A percentile compares a stretch with the other conserved stretches of the same genome.
These are phyloP conservation scores for Stagonosporopsis rhizophila DNA, from an alignment of 2,329 filamentous ascomycete genomes.

Conservation along the genomic window DNA sequence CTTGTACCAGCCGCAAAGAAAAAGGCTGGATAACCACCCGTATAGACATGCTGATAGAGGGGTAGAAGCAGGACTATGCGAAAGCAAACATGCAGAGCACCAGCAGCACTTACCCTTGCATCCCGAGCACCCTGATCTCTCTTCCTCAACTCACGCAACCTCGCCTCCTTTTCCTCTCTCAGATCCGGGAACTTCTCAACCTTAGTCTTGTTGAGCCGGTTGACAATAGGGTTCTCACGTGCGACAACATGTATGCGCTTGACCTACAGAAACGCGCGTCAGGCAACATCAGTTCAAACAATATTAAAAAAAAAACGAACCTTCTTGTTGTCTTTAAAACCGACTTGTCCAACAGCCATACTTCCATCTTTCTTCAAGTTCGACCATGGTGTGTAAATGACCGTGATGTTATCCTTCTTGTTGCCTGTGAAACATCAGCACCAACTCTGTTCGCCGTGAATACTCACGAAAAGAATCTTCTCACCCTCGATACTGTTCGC, in stretches of 20 bases:
- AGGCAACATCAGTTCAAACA: neutral
- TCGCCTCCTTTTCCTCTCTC: slow-evolving; percentile 79
- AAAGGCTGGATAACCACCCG: too few species aligned
- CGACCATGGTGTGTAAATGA: slow-evolving; percentile 98
- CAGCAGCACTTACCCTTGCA: slow-evolving; percentile 61
- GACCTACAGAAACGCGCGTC: slow-evolving; percentile 59
- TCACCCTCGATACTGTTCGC: slow-evolving; percentile 94
- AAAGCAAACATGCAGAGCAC: neutral
- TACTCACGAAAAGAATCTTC: neutral
- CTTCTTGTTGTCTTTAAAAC: slow-evolving; percentile 87
- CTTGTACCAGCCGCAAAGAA: neutral
- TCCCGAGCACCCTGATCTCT: slow-evolving; percentile 70
- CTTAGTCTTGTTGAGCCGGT: slow-evolving; percentile 97
- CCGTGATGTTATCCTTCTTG: slow-evolving; percentile 96
- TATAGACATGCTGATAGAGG: neutral
- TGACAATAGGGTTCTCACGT: slow-evolving; percentile 89
- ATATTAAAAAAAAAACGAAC: slow-evolving; percentile 42
- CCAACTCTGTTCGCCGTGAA: neutral
- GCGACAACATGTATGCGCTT: slow-evolving; percentile 80
- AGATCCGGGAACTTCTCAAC: slow-evolving; percentile 88
- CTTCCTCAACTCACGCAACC: slow-evolving; percentile 73
- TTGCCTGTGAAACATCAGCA: slow-evolving; percentile 68
- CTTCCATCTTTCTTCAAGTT: slow-evolving; percentile 94
- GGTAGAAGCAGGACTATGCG: neutral
- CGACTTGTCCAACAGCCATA: slow-evolving; percentile 95